Conservation (phyloP, 2,329 filamentous ascomycete genomes). For the Fusarium albosuccineum region DNA sequence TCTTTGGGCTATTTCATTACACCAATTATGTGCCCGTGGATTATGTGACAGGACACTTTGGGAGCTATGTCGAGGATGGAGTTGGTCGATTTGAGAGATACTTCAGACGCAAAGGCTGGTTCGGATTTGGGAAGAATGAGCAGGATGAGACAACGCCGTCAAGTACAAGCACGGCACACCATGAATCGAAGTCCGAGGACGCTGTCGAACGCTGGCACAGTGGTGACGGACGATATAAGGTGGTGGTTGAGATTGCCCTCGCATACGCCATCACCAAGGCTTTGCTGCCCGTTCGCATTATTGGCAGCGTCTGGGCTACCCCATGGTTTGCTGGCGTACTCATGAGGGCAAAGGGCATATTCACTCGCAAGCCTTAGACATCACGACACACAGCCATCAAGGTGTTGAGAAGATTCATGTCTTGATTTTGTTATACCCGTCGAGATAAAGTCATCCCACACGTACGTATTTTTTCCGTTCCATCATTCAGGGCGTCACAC, state of each 20-base stretch:
- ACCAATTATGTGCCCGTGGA: constrained; percentile 76
- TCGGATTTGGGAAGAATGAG: constrained; percentile 67
- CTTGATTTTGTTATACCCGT: constrained; percentile 42
- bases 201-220: constrained; percentile 54
- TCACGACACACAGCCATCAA: constrained; percentile 13
- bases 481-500: constrained; percentile 40
- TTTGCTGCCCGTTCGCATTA: constrained; percentile 81
- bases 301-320: constrained; percentile 86
- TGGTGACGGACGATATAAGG: constrained; percentile 63
- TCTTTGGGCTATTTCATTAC: constrained; percentile 85
- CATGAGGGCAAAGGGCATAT: constrained; percentile 54
- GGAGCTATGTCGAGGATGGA: constrained; percentile 68
- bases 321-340: constrained; percentile 88
- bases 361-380: constrained; percentile 48
- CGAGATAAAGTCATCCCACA: constrained; percentile 42
- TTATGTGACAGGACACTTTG: constrained; percentile 65
- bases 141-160: background rate
- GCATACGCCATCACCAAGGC: constrained; percentile 93
- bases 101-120: constrained; percentile 84
- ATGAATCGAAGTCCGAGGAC: constrained; percentile 42
- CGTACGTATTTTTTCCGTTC: constrained; percentile 42
- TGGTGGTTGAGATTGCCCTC: constrained; percentile 80
- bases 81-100: constrained; percentile 82
- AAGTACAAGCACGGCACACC: constrained; percentile 8
- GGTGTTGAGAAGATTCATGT: constrained; percentile 41